Evolutionary conservation across 805 yeast genomes (phyloP), one percentile per base, ranked within the genome.

Genomic region (Candida lessepsii): DNA sequence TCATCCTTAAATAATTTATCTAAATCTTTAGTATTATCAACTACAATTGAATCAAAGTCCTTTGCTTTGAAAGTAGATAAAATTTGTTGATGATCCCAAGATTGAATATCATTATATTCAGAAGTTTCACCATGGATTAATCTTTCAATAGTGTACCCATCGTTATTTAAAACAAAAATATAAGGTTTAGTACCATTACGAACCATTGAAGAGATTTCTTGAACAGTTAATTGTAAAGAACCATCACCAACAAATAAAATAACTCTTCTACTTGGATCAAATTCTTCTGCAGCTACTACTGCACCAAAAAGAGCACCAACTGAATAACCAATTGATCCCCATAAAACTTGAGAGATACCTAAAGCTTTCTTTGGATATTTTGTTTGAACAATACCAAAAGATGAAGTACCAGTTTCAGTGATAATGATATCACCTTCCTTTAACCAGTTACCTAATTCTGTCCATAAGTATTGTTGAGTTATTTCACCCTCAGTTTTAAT

Each of bases 231-330:
- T 41, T 65, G 71, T 51, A 65, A 61, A 10, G 71, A 64, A 32
- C 71, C 71, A 47, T 65, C 71, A 32, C 71, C 71, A n/a, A 65
- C 66, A 41, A 65, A 65, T 45, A 65, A 52, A 29, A 65, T 54
- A 35, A 63, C 70, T 53, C 71, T 55, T 51, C 59, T 57, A 25
- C 40, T 32, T 9, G 65, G 64, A 38, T 54, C 63, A 29, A 54
- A 35, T 29, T 62, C 68, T 39, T 56, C 56, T 13, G 66, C 64
- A 9, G 67, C 68, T 40, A 51, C 50, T 1, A 51, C 64, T 7
- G 68, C 68, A 27, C 68, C 68, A 27, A 55, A 51, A 7, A 61
- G 48, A 19, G 67, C 56, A 15, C 68, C 68, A 9, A 61, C 66
- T 1, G 67, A 50, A 44, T 53, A 62, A 15, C 68, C 68, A 44